These are phyloP conservation scores for Paxillus rubicundulus DNA, from an alignment of 768 basidiomycete species.

Conservation along the genomic window DNA sequence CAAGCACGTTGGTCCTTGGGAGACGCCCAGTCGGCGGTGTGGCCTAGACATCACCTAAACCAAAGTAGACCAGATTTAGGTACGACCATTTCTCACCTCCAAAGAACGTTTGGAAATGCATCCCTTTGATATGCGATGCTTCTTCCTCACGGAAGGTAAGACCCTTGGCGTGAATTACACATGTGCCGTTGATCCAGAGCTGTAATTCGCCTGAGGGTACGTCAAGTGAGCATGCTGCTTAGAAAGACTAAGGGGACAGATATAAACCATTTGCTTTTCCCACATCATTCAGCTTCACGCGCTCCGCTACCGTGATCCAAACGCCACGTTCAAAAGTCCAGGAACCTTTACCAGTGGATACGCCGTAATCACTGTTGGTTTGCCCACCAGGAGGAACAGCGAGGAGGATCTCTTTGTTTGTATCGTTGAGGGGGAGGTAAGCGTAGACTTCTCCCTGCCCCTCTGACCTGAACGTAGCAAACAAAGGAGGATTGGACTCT, in stretches of 20 bases:
- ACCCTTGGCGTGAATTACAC: constrained; percentile 49
- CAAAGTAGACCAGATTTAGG: not conserved
- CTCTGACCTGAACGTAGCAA: constrained; percentile 37
- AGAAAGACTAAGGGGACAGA: not conserved
- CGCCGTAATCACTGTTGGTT: constrained; percentile 57
- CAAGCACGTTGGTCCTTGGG: constrained; percentile 57
- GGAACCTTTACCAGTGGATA: constrained; percentile 64
- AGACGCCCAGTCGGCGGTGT: constrained; percentile 57
- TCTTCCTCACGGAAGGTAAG: constrained; percentile 44
- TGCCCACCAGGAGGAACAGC: constrained; percentile 48
- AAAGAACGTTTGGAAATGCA: constrained; percentile 79
- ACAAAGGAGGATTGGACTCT: not conserved
- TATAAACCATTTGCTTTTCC: constrained; percentile 55
- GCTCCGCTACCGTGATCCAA: constrained; percentile 64
- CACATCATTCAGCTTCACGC: constrained; percentile 66
- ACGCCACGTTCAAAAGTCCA: constrained; percentile 53
- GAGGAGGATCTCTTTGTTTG: constrained; percentile 43
- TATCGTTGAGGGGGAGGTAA: constrained; percentile 54
- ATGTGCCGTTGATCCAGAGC: constrained; percentile 59
- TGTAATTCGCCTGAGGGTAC: constrained; percentile 55
- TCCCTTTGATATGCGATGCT: constrained; percentile 54
- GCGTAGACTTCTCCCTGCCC: constrained; percentile 66
- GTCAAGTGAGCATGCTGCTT: not conserved
- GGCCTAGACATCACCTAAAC: constrained; percentile 35
- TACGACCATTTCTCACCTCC: constrained; percentile 45